A percentile compares a stretch with the other conserved stretches of the same genome.
Evolutionary conservation across 768 basidiomycete genomes (phyloP).

Genomic region (Psilocybe tampanensis): DNA sequence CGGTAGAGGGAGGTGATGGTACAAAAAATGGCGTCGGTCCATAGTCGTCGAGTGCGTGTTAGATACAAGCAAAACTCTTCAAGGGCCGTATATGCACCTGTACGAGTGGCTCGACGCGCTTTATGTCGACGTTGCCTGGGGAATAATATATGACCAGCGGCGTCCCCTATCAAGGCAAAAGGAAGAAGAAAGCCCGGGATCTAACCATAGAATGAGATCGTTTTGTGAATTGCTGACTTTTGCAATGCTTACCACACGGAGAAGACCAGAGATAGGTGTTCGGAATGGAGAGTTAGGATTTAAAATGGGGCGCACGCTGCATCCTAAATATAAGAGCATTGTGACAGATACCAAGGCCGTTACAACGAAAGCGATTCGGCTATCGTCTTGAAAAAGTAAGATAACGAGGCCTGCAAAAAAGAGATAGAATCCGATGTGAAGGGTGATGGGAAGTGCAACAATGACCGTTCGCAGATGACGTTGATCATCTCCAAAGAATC

Average conservation of each 20-base stretch:
- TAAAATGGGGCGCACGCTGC: slow-evolving; percentile 15
- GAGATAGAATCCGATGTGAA: slow-evolving; percentile 21
- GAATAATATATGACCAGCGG: slow-evolving; percentile 9
- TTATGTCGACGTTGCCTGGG: slow-evolving; percentile 1
- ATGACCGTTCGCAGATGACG: slow-evolving; percentile 19
- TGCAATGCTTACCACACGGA: slow-evolving; percentile 8
- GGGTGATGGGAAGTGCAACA: slow-evolving; percentile 16
- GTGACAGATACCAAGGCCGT: slow-evolving; percentile 11
- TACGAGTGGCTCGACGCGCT: not conserved
- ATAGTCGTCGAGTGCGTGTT: slow-evolving; percentile 4
- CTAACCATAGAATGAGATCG: not conserved
- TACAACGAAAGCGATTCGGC: slow-evolving; percentile 13
- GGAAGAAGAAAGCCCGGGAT: slow-evolving; percentile 14
- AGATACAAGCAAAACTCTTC: slow-evolving; percentile 5
- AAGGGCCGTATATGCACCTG: slow-evolving; percentile 1
- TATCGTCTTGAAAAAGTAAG: slow-evolving; percentile 16
- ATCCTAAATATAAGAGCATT: slow-evolving; percentile 17
- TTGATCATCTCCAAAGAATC: slow-evolving; percentile 17
- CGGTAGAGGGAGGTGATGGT: not conserved
- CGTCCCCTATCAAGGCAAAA: slow-evolving; percentile 1
- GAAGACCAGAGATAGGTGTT: slow-evolving; percentile 13
- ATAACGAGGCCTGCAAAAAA: slow-evolving; percentile 22
- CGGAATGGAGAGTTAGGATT: slow-evolving; percentile 18
- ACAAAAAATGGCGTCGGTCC: slow-evolving; percentile 1
- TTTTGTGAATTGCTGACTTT: not conserved